Evolutionary conservation across 768 basidiomycete species (phyloP).

Genomic region (Lactarius vividus): DNA sequence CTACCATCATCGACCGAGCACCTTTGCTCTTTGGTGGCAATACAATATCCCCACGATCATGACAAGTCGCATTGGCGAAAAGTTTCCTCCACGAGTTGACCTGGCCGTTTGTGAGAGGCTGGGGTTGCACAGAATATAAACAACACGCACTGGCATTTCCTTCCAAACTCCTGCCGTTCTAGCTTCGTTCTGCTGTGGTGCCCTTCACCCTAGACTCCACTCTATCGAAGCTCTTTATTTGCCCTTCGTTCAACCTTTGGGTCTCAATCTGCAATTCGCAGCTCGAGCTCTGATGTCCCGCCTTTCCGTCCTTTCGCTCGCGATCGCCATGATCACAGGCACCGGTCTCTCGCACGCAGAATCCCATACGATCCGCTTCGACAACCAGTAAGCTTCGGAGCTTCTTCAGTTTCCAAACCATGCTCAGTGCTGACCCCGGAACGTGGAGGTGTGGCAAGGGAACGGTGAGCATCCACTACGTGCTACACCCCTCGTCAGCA

Average conservation of each 20-base stretch:
- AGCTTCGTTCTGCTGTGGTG: background rate
- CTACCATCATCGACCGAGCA: background rate
- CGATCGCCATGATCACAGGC: background rate
- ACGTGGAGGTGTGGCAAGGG: conserved; percentile 40
- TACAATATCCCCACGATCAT: background rate
- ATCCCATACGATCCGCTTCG: conserved; percentile 12
- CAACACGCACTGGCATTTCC: background rate
- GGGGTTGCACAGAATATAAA: background rate
- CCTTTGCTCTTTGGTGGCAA: background rate
- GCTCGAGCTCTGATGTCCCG: background rate
- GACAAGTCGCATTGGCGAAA: background rate
- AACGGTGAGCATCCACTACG: conserved; percentile 34
- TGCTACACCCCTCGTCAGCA: background rate
- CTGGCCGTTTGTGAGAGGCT: background rate
- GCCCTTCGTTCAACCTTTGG: background rate
- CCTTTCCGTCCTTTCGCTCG: background rate
- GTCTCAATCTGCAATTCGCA: background rate
- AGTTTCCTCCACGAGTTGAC: background rate
- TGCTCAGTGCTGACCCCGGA: background rate
- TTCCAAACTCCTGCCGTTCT: background rate
- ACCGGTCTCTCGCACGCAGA: conserved; percentile 3
- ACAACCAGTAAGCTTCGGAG: conserved; percentile 5
- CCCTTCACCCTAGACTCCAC: background rate
- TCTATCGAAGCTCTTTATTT: background rate
- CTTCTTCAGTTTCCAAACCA: background rate